Evolutionary conservation across 2,329 filamentous ascomycete species (phyloP).

Genomic region (Aspergillus luchuensis): DNA sequence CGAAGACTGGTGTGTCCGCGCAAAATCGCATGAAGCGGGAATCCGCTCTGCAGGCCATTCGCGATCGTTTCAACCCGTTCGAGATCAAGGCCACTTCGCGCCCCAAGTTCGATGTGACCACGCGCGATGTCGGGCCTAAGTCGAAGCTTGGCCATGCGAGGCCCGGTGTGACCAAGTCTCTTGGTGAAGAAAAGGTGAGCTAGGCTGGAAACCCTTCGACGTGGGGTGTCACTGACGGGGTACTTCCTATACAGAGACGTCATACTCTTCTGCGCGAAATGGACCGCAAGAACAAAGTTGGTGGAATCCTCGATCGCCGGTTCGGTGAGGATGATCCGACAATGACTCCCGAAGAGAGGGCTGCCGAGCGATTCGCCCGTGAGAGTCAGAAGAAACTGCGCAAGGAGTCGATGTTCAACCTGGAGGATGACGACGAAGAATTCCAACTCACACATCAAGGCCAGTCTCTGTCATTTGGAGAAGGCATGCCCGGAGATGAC

Average conservation of each 20-base stretch:
- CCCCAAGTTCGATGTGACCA: conserved; percentile 84
- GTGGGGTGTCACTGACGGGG: conserved; percentile 12
- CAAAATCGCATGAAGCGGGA: conserved; percentile 77
- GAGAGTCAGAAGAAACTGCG: conserved; percentile 81
- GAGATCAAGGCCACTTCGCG: conserved; percentile 81
- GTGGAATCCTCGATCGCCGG: conserved; percentile 86
- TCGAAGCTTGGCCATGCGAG: conserved; percentile 64
- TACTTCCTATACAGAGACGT: conserved; percentile 58
- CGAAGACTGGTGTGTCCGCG: conserved; percentile 65
- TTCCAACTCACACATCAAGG: conserved; percentile 81
- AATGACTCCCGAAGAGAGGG: conserved; percentile 91
- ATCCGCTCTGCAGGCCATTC: conserved; percentile 78
- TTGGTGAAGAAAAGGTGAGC: conserved; percentile 79
- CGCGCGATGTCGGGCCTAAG: conserved; percentile 55
- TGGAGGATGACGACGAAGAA: conserved; percentile 78
- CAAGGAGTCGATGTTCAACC: conserved; percentile 79
- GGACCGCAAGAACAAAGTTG: conserved; percentile 84
- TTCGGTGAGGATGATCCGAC: conserved; percentile 95
- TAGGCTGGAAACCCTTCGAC: conserved; percentile 5
- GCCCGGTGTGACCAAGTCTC: conserved; percentile 80
- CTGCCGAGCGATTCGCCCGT: conserved; percentile 83
- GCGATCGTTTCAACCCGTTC: conserved; percentile 97
- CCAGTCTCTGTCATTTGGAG: conserved; percentile 67
- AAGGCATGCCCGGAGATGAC: conserved; percentile 63
- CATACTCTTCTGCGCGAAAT: conserved; percentile 87